These are phyloP conservation scores for Umbilicaria muhlenbergii DNA, from an alignment of 495 filamentous ascomycete species.

Conservation along the genomic window DNA sequence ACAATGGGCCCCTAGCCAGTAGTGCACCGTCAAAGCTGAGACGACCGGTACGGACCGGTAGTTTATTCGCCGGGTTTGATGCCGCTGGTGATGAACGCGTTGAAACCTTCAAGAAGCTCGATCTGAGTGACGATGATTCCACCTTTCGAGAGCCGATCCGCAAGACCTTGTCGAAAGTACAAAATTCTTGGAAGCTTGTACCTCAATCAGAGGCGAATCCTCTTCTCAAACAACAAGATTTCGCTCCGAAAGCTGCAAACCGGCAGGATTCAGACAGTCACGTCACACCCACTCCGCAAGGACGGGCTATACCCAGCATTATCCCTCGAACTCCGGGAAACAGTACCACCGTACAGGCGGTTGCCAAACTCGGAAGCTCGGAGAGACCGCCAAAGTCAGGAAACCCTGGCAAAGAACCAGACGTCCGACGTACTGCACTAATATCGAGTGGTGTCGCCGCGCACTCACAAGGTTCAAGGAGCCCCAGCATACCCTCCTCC, in stretches of 20 bases:
- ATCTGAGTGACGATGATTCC: constrained; percentile 48
- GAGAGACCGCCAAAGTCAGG: background rate
- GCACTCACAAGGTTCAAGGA: constrained; percentile 50
- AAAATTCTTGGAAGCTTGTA: constrained; percentile 15
- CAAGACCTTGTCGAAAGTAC: constrained; percentile 18
- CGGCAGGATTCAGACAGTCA: too few relatives aligned
- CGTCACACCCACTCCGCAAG: too few relatives aligned
- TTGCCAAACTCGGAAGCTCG: background rate
- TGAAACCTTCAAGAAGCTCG: constrained; percentile 21
- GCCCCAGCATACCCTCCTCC: constrained; percentile 55
- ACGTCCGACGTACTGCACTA: constrained; percentile 49
- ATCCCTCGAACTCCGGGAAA: too few relatives aligned
- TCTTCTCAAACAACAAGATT: too few relatives aligned
- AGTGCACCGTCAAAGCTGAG: constrained; percentile 41
- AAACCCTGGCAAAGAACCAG: constrained; percentile 25
- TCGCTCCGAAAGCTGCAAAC: too few relatives aligned
- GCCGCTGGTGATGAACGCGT: constrained; percentile 37
- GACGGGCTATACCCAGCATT: too few relatives aligned
- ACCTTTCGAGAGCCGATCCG: constrained; percentile 49
- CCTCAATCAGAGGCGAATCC: background rate
- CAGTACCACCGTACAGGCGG: too few relatives aligned
- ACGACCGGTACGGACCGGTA: constrained; percentile 59
- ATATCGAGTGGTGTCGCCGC: constrained; percentile 62
- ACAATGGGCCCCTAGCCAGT: constrained; percentile 56
- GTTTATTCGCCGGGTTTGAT: constrained; percentile 76